Evolutionary conservation across 2,329 filamentous ascomycete species (phyloP).

Genomic region (Cladosporium sp.): DNA sequence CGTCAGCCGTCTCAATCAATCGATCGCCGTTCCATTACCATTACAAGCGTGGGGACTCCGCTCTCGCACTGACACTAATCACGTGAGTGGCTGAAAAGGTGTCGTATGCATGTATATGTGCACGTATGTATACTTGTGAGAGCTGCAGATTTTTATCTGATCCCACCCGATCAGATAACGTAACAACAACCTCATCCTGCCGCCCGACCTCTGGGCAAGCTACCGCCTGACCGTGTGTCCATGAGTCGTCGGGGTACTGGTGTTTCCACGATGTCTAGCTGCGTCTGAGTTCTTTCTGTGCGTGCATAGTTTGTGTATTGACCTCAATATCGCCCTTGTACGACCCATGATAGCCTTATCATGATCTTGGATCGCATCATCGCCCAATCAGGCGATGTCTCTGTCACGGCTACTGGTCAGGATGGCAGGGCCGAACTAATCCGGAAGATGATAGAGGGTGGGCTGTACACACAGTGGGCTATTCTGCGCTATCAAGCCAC

Average conservation of each 20-base stretch:
- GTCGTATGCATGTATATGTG: not conserved
- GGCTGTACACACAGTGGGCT: constrained; percentile 34
- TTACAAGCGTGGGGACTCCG: not conserved
- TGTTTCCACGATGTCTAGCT: constrained; percentile 1
- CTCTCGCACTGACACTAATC: not conserved
- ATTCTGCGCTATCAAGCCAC: constrained; percentile 44
- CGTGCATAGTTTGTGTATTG: not conserved
- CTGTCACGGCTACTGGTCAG: not conserved
- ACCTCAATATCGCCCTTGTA: not conserved
- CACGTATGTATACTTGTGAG: not conserved
- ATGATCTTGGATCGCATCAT: constrained; percentile 15
- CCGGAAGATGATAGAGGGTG: constrained; percentile 4
- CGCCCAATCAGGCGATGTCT: constrained; percentile 13
- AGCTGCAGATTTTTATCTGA: not conserved
- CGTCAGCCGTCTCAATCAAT: not conserved
- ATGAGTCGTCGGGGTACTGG: not conserved
- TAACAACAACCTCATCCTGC: not conserved
- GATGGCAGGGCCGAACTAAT: constrained; percentile 8
- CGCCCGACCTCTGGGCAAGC: constrained; percentile 6
- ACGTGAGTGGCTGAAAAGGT: not conserved
- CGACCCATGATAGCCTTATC: not conserved
- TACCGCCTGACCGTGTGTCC: not conserved
- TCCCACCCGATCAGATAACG: constrained; percentile 12
- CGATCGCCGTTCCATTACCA: not conserved
- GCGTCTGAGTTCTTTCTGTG: not conserved